Conservation (phyloP, 164 flowering plant species). For the Dillenia turbinata region DNA sequence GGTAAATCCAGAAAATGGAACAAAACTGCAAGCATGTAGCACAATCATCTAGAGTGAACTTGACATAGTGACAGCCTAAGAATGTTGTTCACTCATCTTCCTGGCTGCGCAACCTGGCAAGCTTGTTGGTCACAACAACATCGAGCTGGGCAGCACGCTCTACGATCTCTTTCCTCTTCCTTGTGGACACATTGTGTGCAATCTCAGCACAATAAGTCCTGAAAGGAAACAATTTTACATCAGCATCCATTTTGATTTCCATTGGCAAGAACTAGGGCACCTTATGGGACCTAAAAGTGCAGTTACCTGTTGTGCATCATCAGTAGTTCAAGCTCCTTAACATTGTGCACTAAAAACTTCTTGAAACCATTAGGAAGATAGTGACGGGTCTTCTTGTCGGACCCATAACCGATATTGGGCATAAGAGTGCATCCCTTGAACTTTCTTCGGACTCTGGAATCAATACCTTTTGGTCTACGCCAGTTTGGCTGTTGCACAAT, state of each 20-base stretch:
- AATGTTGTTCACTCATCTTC: conserved; percentile 18
- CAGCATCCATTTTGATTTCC: no score
- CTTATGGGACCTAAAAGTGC: background rate
- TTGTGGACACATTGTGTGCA: conserved; percentile 63
- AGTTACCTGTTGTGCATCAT: conserved; percentile 86
- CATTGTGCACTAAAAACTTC: conserved; percentile 75
- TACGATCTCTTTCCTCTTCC: conserved; percentile 66
- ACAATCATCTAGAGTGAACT: no score
- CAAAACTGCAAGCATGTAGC: no score
- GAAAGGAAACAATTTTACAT: background rate
- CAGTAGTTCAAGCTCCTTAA: conserved; percentile 53
- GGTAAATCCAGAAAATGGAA: no score
- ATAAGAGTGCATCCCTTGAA: conserved; percentile 61
- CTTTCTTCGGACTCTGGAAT: conserved; percentile 76
- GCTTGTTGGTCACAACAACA: conserved; percentile 72
- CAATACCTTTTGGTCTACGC: conserved; percentile 88
- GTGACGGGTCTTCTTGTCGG: conserved; percentile 80
- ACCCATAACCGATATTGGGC: conserved; percentile 81
- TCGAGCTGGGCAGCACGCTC: conserved; percentile 79
- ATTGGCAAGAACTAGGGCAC: background rate
- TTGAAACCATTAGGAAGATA: conserved; percentile 78
- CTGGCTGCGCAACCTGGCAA: conserved; percentile 82
- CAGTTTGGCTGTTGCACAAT: conserved; percentile 43
- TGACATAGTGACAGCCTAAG: no score
- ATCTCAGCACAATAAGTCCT: conserved; percentile 78